Conservation (phyloP, 345 rosid species). For the Boechera retrofracta region DNA sequence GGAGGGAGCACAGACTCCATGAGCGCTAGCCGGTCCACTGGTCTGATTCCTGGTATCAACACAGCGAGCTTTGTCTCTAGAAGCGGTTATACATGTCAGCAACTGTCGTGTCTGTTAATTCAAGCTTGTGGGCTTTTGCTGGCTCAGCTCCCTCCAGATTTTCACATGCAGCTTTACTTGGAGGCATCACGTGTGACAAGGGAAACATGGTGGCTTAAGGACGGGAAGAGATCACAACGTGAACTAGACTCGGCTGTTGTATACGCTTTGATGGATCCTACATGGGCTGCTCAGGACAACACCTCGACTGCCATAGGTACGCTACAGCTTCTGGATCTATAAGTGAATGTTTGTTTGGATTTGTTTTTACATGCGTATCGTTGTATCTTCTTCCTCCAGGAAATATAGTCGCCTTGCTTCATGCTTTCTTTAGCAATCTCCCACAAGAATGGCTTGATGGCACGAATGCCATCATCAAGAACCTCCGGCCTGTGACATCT, state of each 20-base stretch:
- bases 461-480: conserved; percentile 72
- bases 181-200: conserved; percentile 82
- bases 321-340: conserved; percentile 24
- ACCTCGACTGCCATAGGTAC: conserved; percentile 97
- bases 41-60: conserved; percentile 78
- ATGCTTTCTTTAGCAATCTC: conserved; percentile 93
- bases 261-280: conserved; percentile 95
- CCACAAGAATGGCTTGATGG: conserved; percentile 99
- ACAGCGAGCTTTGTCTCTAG: conserved; percentile 87
- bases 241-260: conserved; percentile 92
- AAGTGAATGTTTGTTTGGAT: conserved; percentile 18
- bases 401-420: conserved; percentile 87
- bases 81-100: conserved; percentile 97
- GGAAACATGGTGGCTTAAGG: conserved; percentile 98
- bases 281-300: conserved; percentile 99
- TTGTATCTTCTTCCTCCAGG: conserved; percentile 62
- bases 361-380: conserved; percentile 8
- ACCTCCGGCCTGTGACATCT: conserved; percentile 89
- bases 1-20: conserved; percentile 98
- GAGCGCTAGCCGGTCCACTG: conserved; percentile 81
- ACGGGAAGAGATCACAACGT: conserved; percentile 71
- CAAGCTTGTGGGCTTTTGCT: conserved; percentile 96
- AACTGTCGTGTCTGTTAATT: conserved; percentile 90
- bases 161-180: conserved; percentile 80
- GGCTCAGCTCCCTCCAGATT: conserved; percentile 94